phyloP scores from a whole-genome alignment of 179 eudicot genomes.

The Corrigiola litoralis region DNA sequence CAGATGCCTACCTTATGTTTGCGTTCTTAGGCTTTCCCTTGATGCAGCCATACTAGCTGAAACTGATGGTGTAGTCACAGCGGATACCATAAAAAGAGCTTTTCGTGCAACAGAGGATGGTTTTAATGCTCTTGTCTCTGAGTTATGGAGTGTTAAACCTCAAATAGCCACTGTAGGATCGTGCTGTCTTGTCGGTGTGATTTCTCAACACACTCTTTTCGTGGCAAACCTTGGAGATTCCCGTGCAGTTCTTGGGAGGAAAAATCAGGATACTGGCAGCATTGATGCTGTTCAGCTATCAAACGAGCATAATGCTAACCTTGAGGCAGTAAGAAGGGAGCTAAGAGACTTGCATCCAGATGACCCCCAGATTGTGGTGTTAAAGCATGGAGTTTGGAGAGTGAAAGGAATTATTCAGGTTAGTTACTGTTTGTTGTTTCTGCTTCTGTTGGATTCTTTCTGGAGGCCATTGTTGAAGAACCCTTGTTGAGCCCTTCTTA shows the following conservation, averaged over 20 bases:
- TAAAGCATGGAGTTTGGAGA: slow-evolving; percentile 45
- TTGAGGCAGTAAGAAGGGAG: slow-evolving; percentile 38
- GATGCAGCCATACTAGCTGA: slow-evolving; percentile 53
- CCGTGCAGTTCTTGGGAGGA: slow-evolving; percentile 66
- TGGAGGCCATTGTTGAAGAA: not conserved
- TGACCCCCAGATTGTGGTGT: slow-evolving; percentile 40
- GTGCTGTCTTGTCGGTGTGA: slow-evolving; percentile 67
- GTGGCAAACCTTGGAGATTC: slow-evolving; percentile 72
- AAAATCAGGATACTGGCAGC: slow-evolving; percentile 41
- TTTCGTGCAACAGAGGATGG: slow-evolving; percentile 58
- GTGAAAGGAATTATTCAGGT: slow-evolving; percentile 48
- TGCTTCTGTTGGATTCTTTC: slow-evolving; percentile 5
- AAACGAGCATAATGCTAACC: slow-evolving; percentile 58
- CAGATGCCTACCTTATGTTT: slow-evolving; percentile 28
- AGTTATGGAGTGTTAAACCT: slow-evolving; percentile 46
- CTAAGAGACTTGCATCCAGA: slow-evolving; percentile 35
- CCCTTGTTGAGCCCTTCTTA: too few relatives aligned
- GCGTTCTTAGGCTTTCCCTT: slow-evolving; percentile 37
- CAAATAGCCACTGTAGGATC: slow-evolving; percentile 60
- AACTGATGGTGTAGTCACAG: slow-evolving; percentile 44
- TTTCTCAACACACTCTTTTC: slow-evolving; percentile 51
- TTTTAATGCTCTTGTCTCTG: slow-evolving; percentile 47
- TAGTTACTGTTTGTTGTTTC: not conserved
- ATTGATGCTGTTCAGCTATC: slow-evolving; percentile 61
- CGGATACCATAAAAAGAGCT: slow-evolving; percentile 53